These are phyloP conservation scores for Calycina herbarum DNA, from an alignment of 2,329 filamentous ascomycete genomes.

Conservation along the genomic window DNA sequence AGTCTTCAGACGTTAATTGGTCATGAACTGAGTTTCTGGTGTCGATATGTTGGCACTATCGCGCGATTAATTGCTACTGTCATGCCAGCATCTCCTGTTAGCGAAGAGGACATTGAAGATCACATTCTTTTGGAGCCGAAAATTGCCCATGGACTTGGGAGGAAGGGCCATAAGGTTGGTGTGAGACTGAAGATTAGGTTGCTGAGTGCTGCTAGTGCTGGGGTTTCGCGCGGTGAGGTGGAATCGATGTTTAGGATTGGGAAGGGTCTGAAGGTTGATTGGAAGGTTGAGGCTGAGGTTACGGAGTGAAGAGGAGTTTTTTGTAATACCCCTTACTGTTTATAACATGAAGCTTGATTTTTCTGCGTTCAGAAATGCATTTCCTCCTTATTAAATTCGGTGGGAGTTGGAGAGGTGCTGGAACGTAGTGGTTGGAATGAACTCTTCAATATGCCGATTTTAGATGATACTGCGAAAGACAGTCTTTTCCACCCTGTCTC, in stretches of 20 bases:
- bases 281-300: conserved; percentile 33
- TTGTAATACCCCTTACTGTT: not conserved
- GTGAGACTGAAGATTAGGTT: conserved; percentile 43
- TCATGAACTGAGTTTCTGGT: conserved; percentile 34
- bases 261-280: conserved; percentile 52
- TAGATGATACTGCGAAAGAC: too few species aligned
- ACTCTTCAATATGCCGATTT: too few species aligned
- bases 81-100: conserved; percentile 6
- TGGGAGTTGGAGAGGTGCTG: too few species aligned
- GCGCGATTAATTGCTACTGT: conserved; percentile 22
- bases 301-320: not conserved
- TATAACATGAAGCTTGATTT: too few species aligned
- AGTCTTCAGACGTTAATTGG: conserved; percentile 33
- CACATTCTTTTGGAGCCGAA: conserved; percentile 12
- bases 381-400: too few species aligned
- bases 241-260: conserved; percentile 49
- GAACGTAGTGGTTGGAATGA: too few species aligned
- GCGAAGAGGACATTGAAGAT: not conserved
- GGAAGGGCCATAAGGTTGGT: conserved; percentile 22
- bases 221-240: conserved; percentile 31
- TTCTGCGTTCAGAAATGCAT: too few species aligned
- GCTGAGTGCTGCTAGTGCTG: conserved; percentile 12
- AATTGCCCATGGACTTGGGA: conserved; percentile 17
- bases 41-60: conserved; percentile 35
- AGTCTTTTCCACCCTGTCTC: too few species aligned